These are phyloP conservation scores for Leccinum insolens DNA, from an alignment of 1,284 basidiomycete species.

Conservation along the genomic window DNA sequence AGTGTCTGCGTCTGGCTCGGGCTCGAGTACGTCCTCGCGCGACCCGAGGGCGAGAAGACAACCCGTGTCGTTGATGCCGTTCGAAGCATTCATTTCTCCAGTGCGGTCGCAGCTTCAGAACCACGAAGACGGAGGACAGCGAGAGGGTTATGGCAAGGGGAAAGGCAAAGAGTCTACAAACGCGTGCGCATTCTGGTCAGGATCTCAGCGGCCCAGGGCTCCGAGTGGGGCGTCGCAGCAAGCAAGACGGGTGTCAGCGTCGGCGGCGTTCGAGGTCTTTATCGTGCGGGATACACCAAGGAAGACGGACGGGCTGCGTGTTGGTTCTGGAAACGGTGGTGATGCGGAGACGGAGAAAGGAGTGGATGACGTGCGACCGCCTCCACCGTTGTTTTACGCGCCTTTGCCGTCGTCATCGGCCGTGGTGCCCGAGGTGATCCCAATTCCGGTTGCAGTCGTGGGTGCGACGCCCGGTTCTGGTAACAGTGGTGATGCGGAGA, in stretches of 20 bases:
- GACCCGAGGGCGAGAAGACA: not conserved
- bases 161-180: not conserved
- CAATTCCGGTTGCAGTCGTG: not conserved
- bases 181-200: not conserved
- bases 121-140: not conserved
- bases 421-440: not conserved
- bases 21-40: not conserved
- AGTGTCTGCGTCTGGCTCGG: not conserved
- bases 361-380: not conserved
- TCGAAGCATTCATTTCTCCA: constrained; percentile 32
- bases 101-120: not conserved
- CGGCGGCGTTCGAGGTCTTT: constrained; percentile 20
- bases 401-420: not conserved
- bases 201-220: not conserved
- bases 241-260: constrained; percentile 15
- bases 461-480: not conserved
- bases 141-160: not conserved
- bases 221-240: not conserved
- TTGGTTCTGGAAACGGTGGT: not conserved
- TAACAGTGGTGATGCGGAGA: too few species aligned
- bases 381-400: not conserved
- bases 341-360: not conserved
- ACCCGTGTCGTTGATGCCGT: constrained; percentile 8
- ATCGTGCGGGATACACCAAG: constrained; percentile 20
- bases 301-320: not conserved